Percentiles rank a stretch among this genome's conserved stretches.
Conservation (phyloP, 1,139 yeast species). For the Pichia sp. region DNA sequence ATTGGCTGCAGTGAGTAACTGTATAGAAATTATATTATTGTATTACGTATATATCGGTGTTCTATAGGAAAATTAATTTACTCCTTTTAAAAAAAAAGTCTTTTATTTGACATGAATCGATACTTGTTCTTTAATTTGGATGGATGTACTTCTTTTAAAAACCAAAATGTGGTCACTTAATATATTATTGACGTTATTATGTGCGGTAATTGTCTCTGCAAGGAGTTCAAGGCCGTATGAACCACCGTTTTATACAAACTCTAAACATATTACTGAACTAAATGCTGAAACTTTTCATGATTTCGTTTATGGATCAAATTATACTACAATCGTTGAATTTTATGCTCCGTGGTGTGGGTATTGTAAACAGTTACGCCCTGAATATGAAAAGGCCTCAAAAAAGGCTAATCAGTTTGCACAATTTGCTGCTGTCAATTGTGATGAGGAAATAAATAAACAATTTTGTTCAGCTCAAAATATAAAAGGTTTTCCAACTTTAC, state of each 20-base stretch:
- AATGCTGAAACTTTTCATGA: constrained; percentile 46
- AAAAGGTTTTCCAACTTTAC: constrained; percentile 74
- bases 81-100: not conserved
- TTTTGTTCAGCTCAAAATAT: constrained; percentile 65
- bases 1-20: too few relatives aligned
- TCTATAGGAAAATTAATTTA: too few relatives aligned
- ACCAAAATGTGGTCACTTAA: not conserved
- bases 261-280: constrained; percentile 24
- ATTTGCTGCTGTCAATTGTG: constrained; percentile 87
- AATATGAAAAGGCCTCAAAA: constrained; percentile 59
- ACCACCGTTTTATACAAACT: constrained; percentile 19
- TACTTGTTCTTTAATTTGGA: not conserved
- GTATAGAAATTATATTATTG: too few relatives aligned
- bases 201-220: constrained; percentile 2
- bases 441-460: constrained; percentile 54
- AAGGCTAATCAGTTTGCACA: constrained; percentile 53
- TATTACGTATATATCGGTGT: too few relatives aligned
- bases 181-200: not conserved
- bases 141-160: not conserved
- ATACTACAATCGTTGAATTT: constrained; percentile 80
- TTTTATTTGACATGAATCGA: not conserved
- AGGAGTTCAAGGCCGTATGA: constrained; percentile 1
- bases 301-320: constrained; percentile 61
- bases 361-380: constrained; percentile 53
- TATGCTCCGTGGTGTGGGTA: constrained; percentile 98